Evolutionary conservation across 176 grass and related monocot species (phyloP), one percentile per base, ranked within the genome.

Genomic region (Triticum dicoccoides): DNA sequence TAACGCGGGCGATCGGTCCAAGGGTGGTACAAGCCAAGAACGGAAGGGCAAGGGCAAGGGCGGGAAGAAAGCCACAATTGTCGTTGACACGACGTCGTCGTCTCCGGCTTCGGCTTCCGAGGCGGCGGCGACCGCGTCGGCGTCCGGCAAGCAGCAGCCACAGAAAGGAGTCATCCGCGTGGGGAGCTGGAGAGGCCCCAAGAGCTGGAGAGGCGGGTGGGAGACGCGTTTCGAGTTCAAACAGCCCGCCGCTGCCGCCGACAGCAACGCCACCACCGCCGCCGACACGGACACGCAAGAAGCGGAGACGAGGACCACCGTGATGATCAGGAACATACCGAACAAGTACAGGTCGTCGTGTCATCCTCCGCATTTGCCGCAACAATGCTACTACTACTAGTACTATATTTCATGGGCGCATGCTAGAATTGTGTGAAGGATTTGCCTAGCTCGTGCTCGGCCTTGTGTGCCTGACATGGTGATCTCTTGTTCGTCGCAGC

Each of bases 311-410:
- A 91, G 97, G 88, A 97, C 97, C 62, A 99, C 97, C 23, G 97
- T 99, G 14, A 99, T 99, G 97, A 97, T 99, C 77, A 87, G 89
- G 86, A 99, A 99, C 92, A 99, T 99, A 85, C 97, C 97, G 12
- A 99, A 99, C 90, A 99, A 99, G 74, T 99, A 99, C 88, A 99
- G 97, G 97, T 94, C 84, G 65, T 71, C 25, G 56, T 29, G 77
- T 29, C 63, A 71, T 76, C 64, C 51, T 20, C 38, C 67, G 24
- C 78, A n/a, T 85, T 85, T 71, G 76, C 52, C 14, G 73, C 58
- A 6, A 38, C 24, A n/a, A 64, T 67, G 58, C 78, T 15, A 24
- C 2, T 11, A 71, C 11, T 74, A 15, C 7, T 69, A 66, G 11
- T 65, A 69, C 15, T 71, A 83, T 91, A 84, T 89, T 87, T 89